phyloP scores from a whole-genome alignment of 2,329 filamentous ascomycete genomes.

The Ciborinia camelliae region DNA sequence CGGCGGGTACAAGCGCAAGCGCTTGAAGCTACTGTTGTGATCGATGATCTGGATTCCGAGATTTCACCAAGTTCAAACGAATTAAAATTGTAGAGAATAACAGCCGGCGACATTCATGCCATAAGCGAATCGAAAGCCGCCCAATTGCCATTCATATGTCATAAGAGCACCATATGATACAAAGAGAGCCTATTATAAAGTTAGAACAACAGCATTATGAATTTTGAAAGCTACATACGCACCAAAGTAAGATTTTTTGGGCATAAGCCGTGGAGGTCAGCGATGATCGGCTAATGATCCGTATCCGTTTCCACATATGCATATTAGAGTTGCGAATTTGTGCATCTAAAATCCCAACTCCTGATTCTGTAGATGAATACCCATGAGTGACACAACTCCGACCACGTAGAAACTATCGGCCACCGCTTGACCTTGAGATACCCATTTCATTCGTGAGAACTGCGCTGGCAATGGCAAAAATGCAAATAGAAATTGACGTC shows the following conservation, averaged over 20 bases:
- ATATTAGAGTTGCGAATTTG: no score
- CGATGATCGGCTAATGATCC: no score
- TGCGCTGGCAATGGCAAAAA: conserved; percentile 85
- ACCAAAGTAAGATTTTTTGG: conserved; percentile 19
- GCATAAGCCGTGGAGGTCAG: no score
- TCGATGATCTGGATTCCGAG: no score
- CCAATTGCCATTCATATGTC: conserved; percentile 9
- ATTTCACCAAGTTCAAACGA: no score
- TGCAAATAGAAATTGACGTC: no score
- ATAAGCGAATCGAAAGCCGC: conserved; percentile 17
- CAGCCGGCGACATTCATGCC: no score
- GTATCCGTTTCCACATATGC: no score
- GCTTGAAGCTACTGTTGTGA: no score
- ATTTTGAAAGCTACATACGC: neutral
- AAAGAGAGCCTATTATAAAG: neutral
- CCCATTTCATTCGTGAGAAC: conserved; percentile 68
- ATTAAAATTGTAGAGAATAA: no score
- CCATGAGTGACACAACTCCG: conserved; percentile 63
- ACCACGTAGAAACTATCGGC: conserved; percentile 87
- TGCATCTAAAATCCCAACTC: no score
- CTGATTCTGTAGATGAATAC: no score
- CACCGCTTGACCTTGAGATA: conserved; percentile 71
- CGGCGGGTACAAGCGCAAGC: conserved; percentile 17
- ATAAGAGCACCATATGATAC: conserved; percentile 8
- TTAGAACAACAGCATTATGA: neutral